Base-by-base conservation (phyloP, 2,329 filamentous ascomycete genomes). In the Acrocalymma vagum region DNA sequence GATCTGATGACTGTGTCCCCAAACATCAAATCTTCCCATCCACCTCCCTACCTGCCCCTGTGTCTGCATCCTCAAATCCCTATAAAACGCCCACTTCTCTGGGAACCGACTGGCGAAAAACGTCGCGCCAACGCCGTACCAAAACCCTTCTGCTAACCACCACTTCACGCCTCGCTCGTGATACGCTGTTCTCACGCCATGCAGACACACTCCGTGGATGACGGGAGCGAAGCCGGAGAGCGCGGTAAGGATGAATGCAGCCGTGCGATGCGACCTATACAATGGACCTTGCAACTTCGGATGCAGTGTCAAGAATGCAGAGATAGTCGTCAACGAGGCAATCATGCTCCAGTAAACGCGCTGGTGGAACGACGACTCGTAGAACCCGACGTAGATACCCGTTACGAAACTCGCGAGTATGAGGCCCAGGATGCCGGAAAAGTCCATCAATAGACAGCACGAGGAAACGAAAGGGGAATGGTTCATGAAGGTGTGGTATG, bases 361-460 rank as follows among this genome's bases (percentile, higher is more conserved):
- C 33, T 67, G 70, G 13, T 71, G 48, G 9, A 38, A 23, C 1
- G 57, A 37, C 6, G 70, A 54, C 42, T 72, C 73, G 24, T 71
- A 68, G 51, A 81, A 79, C 16, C 72, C 72, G 54, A 79, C 78
- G 56, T 78, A 78, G 47, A 97, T 73, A 41, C 87, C 87, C 3
- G 92, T 90, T 36, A 96, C 82, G 64, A 92, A 95, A 63, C 86
- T 91, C 9, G 92, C 91, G 41, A 91, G 87, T 45, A 96, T 96
- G 48, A 96, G 75, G 31, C 84, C 81, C 25, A 96, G 87, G 58
- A 97, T 97, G 13, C 93, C 93, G 7, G 91, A 83, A 67, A 96
- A 96, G 66, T 97, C 93, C 43, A 96, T 74, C 65, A 94, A 88
- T 67, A 96, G 96, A 14, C 90, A 91, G 73, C 89, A 86, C 51